Percentiles rank a stretch among this genome's conserved stretches.
Conservation (phyloP, 768 basidiomycete species). For the Scleroderma citrinum region DNA sequence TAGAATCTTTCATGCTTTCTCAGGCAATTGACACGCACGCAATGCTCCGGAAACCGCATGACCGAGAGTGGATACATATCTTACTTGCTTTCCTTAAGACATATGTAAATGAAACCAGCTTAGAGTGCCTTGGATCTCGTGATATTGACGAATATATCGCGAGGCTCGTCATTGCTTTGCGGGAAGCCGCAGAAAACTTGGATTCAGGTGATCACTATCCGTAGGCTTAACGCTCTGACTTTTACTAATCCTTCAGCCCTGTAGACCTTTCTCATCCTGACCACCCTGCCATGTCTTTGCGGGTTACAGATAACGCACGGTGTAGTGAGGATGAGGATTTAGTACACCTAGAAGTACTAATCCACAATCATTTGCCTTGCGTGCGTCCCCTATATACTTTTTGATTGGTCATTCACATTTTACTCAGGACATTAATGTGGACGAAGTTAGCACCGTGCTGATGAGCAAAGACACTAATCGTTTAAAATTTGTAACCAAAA, state of each 20-base stretch:
- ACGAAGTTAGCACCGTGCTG: constrained; percentile 57
- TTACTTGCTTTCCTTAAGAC: constrained; percentile 72
- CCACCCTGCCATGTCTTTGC: constrained; percentile 61
- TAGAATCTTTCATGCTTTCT: constrained; percentile 76
- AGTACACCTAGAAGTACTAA: constrained; percentile 48
- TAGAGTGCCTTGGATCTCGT: constrained; percentile 49
- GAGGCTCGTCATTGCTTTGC: constrained; percentile 44
- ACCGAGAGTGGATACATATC: constrained; percentile 77
- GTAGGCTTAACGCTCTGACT: background rate
- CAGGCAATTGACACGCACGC: constrained; percentile 65
- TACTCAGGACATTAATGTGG: constrained; percentile 51
- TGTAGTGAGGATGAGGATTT: constrained; percentile 62
- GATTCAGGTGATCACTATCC: constrained; percentile 42
- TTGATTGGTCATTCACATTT: constrained; percentile 7
- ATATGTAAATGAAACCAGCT: constrained; percentile 49
- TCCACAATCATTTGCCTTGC: constrained; percentile 69
- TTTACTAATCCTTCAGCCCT: constrained; percentile 8
- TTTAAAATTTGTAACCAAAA: constrained; percentile 46
- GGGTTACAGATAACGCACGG: constrained; percentile 40
- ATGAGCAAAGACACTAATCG: constrained; percentile 58
- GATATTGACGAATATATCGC: constrained; percentile 48
- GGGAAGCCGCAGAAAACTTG: constrained; percentile 42
- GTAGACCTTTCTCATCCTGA: constrained; percentile 63
- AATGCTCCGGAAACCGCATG: constrained; percentile 48
- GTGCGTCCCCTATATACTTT: constrained; percentile 40